Evolutionary conservation across 1,284 basidiomycete genomes (phyloP).

Genomic region (Cutaneotrichosporon sp.): DNA sequence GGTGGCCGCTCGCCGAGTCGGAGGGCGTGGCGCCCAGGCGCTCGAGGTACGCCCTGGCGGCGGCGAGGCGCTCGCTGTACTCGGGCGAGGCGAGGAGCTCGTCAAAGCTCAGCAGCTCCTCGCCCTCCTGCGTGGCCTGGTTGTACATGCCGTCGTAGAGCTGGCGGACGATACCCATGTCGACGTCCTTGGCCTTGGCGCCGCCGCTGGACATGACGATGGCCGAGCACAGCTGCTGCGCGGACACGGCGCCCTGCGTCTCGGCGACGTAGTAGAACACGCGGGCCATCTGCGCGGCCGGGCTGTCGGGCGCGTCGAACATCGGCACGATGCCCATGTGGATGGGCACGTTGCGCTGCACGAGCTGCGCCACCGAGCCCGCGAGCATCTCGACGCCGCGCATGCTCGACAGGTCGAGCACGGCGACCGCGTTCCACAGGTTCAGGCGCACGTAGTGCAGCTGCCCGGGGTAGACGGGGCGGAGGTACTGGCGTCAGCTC

Average conservation of each 20-base stretch:
- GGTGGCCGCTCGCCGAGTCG: conserved; percentile 45
- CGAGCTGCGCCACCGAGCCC: conserved; percentile 56
- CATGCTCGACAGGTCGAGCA: conserved; percentile 71
- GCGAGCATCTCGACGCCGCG: conserved; percentile 65
- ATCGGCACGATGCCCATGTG: conserved; percentile 81
- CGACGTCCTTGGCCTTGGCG: conserved; percentile 16
- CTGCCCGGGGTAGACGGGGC: conserved; percentile 62
- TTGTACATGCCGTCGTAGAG: conserved; percentile 34
- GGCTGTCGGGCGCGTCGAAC: conserved; percentile 51
- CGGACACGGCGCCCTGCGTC: conserved; percentile 64
- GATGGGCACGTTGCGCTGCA: conserved; percentile 67
- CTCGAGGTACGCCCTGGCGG: conserved; percentile 32
- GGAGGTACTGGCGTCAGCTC: conserved; percentile 34
- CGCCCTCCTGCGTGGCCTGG: conserved; percentile 17
- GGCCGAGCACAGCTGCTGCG: conserved; percentile 62
- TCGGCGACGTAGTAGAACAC: conserved; percentile 69
- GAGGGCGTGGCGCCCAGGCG: conserved; percentile 38
- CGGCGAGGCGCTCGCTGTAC: conserved; percentile 34
- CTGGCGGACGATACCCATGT: conserved; percentile 28
- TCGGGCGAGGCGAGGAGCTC: conserved; percentile 48
- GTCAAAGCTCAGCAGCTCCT: conserved; percentile 44
- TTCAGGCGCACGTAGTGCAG: conserved; percentile 72
- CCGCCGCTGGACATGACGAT: background rate
- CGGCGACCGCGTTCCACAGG: conserved; percentile 75
- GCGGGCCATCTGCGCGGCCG: conserved; percentile 66